phyloP scores from a whole-genome alignment of 441 rosid genomes.

The Erodium texanum region DNA sequence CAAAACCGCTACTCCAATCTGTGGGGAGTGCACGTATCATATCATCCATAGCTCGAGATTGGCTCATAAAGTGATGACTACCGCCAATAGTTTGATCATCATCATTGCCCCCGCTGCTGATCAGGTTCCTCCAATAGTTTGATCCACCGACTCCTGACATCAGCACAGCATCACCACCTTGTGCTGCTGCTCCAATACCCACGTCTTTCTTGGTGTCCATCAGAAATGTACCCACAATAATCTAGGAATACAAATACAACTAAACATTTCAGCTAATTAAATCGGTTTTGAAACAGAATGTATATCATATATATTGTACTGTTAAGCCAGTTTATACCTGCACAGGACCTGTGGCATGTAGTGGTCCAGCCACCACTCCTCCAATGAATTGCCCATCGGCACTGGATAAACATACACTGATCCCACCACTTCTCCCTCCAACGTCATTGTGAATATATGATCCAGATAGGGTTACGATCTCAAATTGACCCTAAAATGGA shows the following conservation, averaged over 20 bases:
- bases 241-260: conserved; percentile 46
- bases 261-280: conserved; percentile 6
- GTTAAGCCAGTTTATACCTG: conserved; percentile 39
- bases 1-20: conserved; percentile 56
- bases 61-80: conserved; percentile 55
- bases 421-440: conserved; percentile 75
- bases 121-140: conserved; percentile 42
- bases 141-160: conserved; percentile 52
- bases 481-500: conserved; percentile 87
- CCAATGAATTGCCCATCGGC: conserved; percentile 73
- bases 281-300: not conserved
- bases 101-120: conserved; percentile 28
- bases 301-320: not conserved
- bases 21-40: conserved; percentile 21
- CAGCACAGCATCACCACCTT: conserved; percentile 40
- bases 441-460: conserved; percentile 61
- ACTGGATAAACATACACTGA: conserved; percentile 60
- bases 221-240: conserved; percentile 75
- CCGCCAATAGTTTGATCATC: conserved; percentile 48
- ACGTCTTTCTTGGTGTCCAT: conserved; percentile 50
- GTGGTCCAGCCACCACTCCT: conserved; percentile 74
- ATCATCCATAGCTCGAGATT: conserved; percentile 46
- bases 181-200: conserved; percentile 21
- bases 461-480: conserved; percentile 77
- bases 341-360: conserved; percentile 82